Percentiles rank a stretch among this genome's conserved stretches.
Evolutionary conservation across 2,329 filamentous ascomycete genomes (phyloP).

Genomic region (Chaetomium strumarium): DNA sequence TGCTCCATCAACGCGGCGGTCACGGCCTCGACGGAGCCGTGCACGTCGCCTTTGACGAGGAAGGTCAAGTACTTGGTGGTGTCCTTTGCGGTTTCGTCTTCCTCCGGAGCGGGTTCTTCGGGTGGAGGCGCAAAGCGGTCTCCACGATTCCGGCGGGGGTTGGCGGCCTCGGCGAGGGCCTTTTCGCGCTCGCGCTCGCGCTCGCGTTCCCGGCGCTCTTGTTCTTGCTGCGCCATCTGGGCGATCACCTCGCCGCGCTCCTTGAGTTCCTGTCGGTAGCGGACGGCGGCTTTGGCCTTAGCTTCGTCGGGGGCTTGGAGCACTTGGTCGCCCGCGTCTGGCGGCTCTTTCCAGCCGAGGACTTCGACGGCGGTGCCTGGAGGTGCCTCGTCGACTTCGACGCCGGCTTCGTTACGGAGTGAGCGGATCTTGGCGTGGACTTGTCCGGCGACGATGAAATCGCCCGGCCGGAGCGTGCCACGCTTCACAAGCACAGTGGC

Average conservation of each 20-base stretch:
- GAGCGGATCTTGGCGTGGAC: slow-evolving; percentile 84
- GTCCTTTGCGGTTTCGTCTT: slow-evolving; percentile 24
- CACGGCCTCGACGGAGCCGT: slow-evolving; percentile 89
- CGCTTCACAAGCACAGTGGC: slow-evolving; percentile 86
- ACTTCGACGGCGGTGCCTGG: slow-evolving; percentile 90
- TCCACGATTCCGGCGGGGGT: neutral
- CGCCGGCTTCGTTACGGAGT: slow-evolving; percentile 78
- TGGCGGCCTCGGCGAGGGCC: slow-evolving; percentile 24
- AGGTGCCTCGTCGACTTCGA: slow-evolving; percentile 63
- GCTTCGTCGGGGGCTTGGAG: slow-evolving; percentile 76
- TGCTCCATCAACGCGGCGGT: slow-evolving; percentile 68
- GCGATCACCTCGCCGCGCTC: slow-evolving; percentile 73
- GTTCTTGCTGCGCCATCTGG: slow-evolving; percentile 68
- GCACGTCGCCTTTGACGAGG: slow-evolving; percentile 87
- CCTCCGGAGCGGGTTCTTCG: slow-evolving; percentile 34
- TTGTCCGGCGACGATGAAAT: slow-evolving; percentile 79
- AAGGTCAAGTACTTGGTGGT: slow-evolving; percentile 61
- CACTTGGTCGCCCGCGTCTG: slow-evolving; percentile 79
- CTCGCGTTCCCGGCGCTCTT: slow-evolving; percentile 50
- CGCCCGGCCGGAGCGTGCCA: slow-evolving; percentile 75
- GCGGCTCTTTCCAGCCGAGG: slow-evolving; percentile 83
- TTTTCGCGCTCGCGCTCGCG: slow-evolving; percentile 41
- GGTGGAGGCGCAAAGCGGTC: neutral
- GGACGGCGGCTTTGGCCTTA: slow-evolving; percentile 70
- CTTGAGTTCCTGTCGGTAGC: slow-evolving; percentile 65